A percentile compares a stretch with the other conserved stretches of the same genome.
phyloP scores from a whole-genome alignment of 495 filamentous ascomycete species.

The Xylaria flabelliformis region DNA sequence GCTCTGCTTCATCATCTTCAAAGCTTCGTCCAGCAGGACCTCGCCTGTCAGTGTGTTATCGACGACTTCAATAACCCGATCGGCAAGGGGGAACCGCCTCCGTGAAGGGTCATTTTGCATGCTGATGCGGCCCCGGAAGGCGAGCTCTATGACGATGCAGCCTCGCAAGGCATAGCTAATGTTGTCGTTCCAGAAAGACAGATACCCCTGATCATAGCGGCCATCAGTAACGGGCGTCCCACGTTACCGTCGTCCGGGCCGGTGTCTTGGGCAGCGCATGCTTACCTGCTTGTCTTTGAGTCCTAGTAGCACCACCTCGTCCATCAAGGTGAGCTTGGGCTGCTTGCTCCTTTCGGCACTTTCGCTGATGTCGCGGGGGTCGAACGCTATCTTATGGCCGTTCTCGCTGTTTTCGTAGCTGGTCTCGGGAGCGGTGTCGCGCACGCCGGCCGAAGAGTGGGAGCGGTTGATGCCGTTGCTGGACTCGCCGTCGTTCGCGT shows the following conservation, averaged over 20 bases:
- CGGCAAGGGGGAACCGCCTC: slow-evolving; percentile 88
- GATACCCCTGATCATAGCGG: slow-evolving; percentile 72
- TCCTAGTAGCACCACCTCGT: slow-evolving; percentile 92
- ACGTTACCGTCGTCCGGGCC: slow-evolving; percentile 20
- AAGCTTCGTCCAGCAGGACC: slow-evolving; percentile 94
- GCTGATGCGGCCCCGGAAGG: slow-evolving; percentile 93
- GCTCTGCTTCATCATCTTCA: slow-evolving; percentile 99
- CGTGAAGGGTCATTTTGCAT: slow-evolving; percentile 98
- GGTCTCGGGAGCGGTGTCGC: slow-evolving; percentile 76
- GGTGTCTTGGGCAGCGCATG: slow-evolving; percentile 31
- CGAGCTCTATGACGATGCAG: slow-evolving; percentile 96
- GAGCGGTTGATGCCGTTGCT: slow-evolving; percentile 45
- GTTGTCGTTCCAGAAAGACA: slow-evolving; percentile 99
- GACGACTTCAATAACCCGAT: slow-evolving; percentile 93
- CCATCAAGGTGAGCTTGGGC: slow-evolving; percentile 97
- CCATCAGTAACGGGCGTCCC: slow-evolving; percentile 20
- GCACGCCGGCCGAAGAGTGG: slow-evolving; percentile 48
- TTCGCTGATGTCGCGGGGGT: slow-evolving; percentile 96
- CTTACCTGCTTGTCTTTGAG: slow-evolving; percentile 97
- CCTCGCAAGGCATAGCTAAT: slow-evolving; percentile 97
- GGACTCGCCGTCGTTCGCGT: slow-evolving; percentile 36
- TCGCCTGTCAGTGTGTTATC: slow-evolving; percentile 97
- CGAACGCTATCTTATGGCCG: slow-evolving; percentile 98
- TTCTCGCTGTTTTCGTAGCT: slow-evolving; percentile 93
- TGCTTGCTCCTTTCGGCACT: slow-evolving; percentile 96